Conservation (phyloP, 2,329 filamentous ascomycete genomes). For the Penicillium sp. region DNA sequence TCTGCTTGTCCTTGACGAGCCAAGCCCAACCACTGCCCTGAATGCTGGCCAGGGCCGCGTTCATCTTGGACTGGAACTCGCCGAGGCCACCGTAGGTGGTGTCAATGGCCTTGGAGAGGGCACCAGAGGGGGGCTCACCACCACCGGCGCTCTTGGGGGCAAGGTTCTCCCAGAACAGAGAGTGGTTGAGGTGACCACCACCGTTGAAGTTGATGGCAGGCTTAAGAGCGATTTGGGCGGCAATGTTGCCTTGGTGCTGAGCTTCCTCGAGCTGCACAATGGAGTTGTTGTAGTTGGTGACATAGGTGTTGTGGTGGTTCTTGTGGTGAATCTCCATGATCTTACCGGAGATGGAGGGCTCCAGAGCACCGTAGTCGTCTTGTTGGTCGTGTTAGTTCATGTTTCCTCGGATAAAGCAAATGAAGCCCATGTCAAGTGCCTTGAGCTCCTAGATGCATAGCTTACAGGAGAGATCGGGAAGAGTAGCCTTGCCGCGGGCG, state of each 20-base stretch:
- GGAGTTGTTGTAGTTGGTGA: conserved; percentile 83
- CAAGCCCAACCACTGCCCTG: conserved; percentile 68
- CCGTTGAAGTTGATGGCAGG: conserved; percentile 67
- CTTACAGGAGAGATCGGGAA: conserved; percentile 83
- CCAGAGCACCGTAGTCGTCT: conserved; percentile 97
- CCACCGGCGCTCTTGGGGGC: conserved; percentile 64
- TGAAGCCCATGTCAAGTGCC: background rate
- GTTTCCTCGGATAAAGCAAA: background rate
- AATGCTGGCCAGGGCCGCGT: conserved; percentile 64
- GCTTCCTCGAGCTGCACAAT: conserved; percentile 69
- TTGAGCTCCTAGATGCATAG: background rate
- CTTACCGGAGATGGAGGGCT: conserved; percentile 78
- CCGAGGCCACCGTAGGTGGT: conserved; percentile 61
- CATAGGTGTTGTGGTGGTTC: conserved; percentile 93
- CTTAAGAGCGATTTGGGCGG: conserved; percentile 61
- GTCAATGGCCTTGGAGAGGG: conserved; percentile 61
- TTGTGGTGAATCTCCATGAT: conserved; percentile 97
- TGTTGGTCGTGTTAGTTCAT: conserved; percentile 9
- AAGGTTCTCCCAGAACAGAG: conserved; percentile 69
- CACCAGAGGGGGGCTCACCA: conserved; percentile 63
- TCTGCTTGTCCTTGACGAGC: conserved; percentile 64
- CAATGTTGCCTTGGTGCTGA: conserved; percentile 55
- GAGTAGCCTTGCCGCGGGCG: conserved; percentile 83
- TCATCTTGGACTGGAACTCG: conserved; percentile 64
- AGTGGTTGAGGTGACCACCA: conserved; percentile 65